Evolutionary conservation across 495 filamentous ascomycete species (phyloP).

Genomic region (Penicillium desertorum): DNA sequence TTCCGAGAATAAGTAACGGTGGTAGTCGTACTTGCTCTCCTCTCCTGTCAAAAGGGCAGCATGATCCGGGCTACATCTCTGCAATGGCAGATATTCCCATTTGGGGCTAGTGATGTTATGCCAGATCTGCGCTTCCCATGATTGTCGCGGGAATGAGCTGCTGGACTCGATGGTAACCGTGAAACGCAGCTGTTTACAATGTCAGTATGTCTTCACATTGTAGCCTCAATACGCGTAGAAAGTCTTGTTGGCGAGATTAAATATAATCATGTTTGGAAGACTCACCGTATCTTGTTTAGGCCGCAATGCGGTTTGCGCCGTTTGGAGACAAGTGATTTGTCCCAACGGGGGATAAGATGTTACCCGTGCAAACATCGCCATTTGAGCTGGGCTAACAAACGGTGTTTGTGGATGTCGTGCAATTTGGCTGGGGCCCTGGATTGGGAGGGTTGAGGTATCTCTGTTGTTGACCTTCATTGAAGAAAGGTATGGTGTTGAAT

Average conservation of each 20-base stretch:
- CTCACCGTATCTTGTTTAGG: conserved; percentile 34
- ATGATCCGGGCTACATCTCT: conserved; percentile 24
- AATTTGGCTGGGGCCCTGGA: conserved; percentile 17
- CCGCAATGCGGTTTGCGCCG: conserved; percentile 27
- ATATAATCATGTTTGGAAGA: background rate
- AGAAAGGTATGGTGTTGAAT: conserved; percentile 10
- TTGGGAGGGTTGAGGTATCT: conserved; percentile 28
- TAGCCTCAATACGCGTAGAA: background rate
- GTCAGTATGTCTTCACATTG: background rate
- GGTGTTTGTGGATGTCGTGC: conserved; percentile 22
- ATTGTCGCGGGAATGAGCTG: conserved; percentile 49
- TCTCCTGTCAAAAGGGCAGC: conserved; percentile 37
- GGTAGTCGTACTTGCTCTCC: conserved; percentile 20
- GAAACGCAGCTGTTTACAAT: conserved; percentile 50
- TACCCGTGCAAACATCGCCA: conserved; percentile 52
- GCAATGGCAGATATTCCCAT: conserved; percentile 40
- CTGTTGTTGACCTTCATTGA: conserved; percentile 27
- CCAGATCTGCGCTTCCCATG: conserved; percentile 78
- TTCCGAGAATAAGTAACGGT: conserved; percentile 42
- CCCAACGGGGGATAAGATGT: conserved; percentile 66
- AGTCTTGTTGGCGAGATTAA: background rate
- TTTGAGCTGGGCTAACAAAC: conserved; percentile 46
- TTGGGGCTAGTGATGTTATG: conserved; percentile 55
- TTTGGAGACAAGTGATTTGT: conserved; percentile 61
- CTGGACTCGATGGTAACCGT: conserved; percentile 72